Conservation (phyloP, 1,139 yeast species). For the Blastobotrys ciferrii region DNA sequence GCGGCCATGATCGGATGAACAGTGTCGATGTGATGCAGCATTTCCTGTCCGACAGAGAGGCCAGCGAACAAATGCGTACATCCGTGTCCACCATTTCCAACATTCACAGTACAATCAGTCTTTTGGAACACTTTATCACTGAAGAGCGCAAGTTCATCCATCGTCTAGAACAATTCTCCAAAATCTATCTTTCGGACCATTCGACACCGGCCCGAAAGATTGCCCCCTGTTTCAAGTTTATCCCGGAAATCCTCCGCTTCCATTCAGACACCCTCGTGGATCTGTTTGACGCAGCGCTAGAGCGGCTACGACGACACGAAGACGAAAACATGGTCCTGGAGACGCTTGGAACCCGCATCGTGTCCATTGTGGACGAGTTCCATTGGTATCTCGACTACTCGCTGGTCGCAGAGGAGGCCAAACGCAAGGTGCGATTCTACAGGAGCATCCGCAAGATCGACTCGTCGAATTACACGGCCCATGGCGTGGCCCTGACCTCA, state of each 20-base stretch:
- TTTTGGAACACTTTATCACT: slow-evolving; percentile 22
- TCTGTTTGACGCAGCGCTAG: slow-evolving; percentile 22
- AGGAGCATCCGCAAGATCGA: slow-evolving; percentile 18
- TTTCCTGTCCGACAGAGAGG: slow-evolving; percentile 21
- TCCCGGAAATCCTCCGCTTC: slow-evolving; percentile 28
- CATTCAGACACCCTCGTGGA: slow-evolving; percentile 26
- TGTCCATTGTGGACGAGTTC: slow-evolving; percentile 19
- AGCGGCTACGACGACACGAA: slow-evolving; percentile 17
- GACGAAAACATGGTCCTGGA: slow-evolving; percentile 18
- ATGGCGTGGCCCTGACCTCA: slow-evolving; percentile 19
- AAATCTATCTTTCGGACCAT: slow-evolving; percentile 21
- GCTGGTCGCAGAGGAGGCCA: slow-evolving; percentile 17
- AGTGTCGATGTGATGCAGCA: slow-evolving; percentile 26
- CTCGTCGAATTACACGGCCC: slow-evolving; percentile 17
- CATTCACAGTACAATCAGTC: slow-evolving; percentile 8
- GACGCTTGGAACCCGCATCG: slow-evolving; percentile 18
- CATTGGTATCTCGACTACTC: slow-evolving; percentile 21
- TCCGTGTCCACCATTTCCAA: slow-evolving; percentile 8
- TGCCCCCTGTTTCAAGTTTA: slow-evolving; percentile 21
- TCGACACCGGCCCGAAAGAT: slow-evolving; percentile 20
- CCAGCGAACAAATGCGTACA: slow-evolving; percentile 6
- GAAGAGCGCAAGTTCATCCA: slow-evolving; percentile 26
- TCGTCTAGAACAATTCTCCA: slow-evolving; percentile 25
- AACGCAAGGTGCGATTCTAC: slow-evolving; percentile 19
- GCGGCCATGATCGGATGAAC: slow-evolving; percentile 19